Conservation (phyloP, 768 basidiomycete genomes). For the Phanerochaete sordida region DNA sequence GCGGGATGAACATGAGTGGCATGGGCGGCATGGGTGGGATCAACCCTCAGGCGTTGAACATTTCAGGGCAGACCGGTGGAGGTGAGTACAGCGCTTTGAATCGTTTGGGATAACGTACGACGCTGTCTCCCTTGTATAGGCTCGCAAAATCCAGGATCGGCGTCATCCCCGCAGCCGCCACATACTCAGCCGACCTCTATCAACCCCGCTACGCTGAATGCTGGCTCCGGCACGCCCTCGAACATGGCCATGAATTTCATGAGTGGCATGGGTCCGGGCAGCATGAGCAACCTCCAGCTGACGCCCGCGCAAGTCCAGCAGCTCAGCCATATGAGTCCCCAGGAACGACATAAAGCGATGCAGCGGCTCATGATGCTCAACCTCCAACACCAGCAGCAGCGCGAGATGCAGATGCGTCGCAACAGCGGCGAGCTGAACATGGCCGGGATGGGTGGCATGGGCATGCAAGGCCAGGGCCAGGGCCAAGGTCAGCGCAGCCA, state of each 20-base stretch:
- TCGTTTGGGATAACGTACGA: background rate
- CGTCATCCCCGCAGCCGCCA: background rate
- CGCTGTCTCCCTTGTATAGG: background rate
- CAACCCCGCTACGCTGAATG: background rate
- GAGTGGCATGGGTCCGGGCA: constrained; percentile 6
- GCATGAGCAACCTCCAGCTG: constrained; percentile 15
- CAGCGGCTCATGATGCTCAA: constrained; percentile 15
- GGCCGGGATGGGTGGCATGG: background rate
- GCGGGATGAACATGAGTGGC: constrained; percentile 18
- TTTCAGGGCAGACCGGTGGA: background rate
- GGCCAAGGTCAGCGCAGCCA: background rate
- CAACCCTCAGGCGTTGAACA: constrained; percentile 18
- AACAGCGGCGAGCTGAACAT: constrained; percentile 7
- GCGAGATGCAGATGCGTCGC: constrained; percentile 11
- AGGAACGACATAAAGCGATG: constrained; percentile 24
- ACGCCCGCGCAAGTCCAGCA: constrained; percentile 21
- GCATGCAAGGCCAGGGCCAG: background rate
- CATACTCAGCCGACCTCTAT: background rate
- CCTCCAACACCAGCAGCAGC: constrained; percentile 26
- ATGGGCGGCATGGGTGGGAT: constrained; percentile 23
- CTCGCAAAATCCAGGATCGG: background rate
- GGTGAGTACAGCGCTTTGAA: background rate
- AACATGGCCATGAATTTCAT: constrained; percentile 12
- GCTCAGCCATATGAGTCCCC: constrained; percentile 26
- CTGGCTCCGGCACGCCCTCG: constrained; percentile 13